Base-by-base conservation (phyloP, 2,329 filamentous ascomycete species). In the Colletotrichum camelliae region DNA sequence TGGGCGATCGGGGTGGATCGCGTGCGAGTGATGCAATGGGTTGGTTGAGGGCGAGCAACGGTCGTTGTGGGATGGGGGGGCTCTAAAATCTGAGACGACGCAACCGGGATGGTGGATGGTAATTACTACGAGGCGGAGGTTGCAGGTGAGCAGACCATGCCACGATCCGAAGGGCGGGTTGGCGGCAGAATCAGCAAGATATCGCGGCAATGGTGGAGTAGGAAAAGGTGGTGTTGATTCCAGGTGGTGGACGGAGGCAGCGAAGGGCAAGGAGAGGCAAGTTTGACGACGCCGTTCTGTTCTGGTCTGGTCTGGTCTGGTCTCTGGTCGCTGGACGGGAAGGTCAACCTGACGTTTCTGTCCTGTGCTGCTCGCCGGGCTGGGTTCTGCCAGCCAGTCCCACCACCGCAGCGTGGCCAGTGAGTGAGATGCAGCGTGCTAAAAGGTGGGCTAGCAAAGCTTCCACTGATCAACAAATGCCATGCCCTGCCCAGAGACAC, bases 1-100 rank as follows among this genome's bases (percentile, higher is more conserved):
- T 70, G 69, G 66, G 76, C 75, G 77, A 79, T 79, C 78, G 76
- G 67, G 76, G 77, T 78, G 77, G 80, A 80, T 80, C 78, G 80
- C 79, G 78, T 79, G 81, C 77, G 69, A 77, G 80, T 80, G 81
- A 81, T 81, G 81, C 80, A 81, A 81, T 81, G 78, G 70, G 70
- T 69, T 76, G 57, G 76, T 68, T 76, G 65, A 72, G 76, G 70
- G 64, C 33, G 74, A 76, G 74, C 70, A 48, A 55, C 62, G 66
- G 77, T 74, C 68, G 74, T 73, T 77, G 76, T 77, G 76, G 66
- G 76, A 74, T 70, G 58, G 65, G 60, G 60, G 74, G 74, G 48
- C 66, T 76, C 74, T 75, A 70, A 76, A 76, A 74, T 76, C 74
- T 64, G 74, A 76, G 74, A 76, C 72, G 74, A 75, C 66, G 72